A percentile compares a stretch with the other conserved stretches of the same genome.
Evolutionary conservation across 2,329 filamentous ascomycete species (phyloP).

Genomic region (Ophiostoma tasmaniense): DNA sequence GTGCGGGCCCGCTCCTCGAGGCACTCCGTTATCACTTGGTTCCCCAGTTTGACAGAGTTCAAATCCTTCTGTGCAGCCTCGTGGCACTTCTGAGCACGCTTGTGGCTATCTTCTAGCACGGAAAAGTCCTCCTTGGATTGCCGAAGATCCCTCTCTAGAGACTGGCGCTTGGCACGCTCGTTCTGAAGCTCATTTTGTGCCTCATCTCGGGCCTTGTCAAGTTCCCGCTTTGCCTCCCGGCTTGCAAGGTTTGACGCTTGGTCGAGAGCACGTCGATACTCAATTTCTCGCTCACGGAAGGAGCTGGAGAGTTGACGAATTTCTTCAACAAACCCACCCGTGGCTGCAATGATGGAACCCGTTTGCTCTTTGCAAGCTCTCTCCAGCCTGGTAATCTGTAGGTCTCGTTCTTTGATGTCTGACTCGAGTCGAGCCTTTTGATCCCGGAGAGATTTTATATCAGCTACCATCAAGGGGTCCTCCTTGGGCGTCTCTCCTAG

Average conservation of each 20-base stretch:
- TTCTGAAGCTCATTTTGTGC: constrained; percentile 16
- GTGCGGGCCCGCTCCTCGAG: constrained; percentile 3
- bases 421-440: background rate
- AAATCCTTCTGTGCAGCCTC: constrained; percentile 15
- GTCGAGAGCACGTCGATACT: constrained; percentile 14
- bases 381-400: constrained; percentile 12
- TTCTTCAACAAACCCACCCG: constrained; percentile 6
- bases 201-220: constrained; percentile 15
- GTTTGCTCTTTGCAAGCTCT: constrained; percentile 12
- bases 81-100: background rate
- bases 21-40: background rate
- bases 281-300: constrained; percentile 13
- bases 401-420: constrained; percentile 14
- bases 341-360: background rate
- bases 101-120: constrained; percentile 16
- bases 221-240: constrained; percentile 7
- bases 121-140: constrained; percentile 12
- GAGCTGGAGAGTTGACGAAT: constrained; percentile 11
- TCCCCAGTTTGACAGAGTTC: background rate
- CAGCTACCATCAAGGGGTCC: constrained; percentile 3
- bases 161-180: constrained; percentile 16
- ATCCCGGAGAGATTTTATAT: constrained; percentile 1
- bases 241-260: constrained; percentile 9
- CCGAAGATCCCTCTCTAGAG: constrained; percentile 17
- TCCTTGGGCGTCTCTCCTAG: constrained; percentile 2